Percentiles rank a stretch among this genome's conserved stretches.
Conservation (phyloP, 345 rosid genomes). For the Aquilaria yunnanensis region DNA sequence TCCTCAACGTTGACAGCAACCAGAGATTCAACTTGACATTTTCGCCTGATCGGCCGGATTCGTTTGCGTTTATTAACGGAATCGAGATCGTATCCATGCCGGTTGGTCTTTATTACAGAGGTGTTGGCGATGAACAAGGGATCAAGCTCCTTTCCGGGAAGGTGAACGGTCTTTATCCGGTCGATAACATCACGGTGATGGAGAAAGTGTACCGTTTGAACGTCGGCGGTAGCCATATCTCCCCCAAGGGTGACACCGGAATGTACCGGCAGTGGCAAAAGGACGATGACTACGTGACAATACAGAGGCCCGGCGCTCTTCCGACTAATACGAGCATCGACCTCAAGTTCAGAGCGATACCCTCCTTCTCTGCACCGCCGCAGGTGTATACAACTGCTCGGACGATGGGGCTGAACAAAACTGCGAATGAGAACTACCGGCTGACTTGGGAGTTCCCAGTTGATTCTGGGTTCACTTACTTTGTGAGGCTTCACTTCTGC, state of each 20-base stretch:
- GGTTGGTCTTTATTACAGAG: slow-evolving; percentile 16
- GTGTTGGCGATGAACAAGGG: background rate
- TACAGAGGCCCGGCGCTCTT: background rate
- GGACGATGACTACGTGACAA: background rate
- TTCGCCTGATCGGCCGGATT: background rate
- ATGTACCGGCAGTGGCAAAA: slow-evolving; percentile 28
- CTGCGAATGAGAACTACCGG: slow-evolving; percentile 6
- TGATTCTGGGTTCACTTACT: slow-evolving; percentile 31
- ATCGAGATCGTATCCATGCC: slow-evolving; percentile 34
- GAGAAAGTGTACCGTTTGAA: slow-evolving; percentile 28
- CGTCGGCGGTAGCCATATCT: background rate
- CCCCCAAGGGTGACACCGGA: background rate
- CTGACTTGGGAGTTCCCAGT: slow-evolving; percentile 47
- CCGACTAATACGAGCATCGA: fast-evolving
- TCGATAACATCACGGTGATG: slow-evolving; percentile 5
- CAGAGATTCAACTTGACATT: slow-evolving; percentile 27
- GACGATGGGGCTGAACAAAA: slow-evolving; percentile 20
- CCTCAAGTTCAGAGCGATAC: background rate
- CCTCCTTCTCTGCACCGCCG: slow-evolving; percentile 27
- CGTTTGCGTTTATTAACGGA: slow-evolving; percentile 32
- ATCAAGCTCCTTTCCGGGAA: slow-evolving; percentile 16
- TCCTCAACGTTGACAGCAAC: background rate
- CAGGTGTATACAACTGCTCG: slow-evolving; percentile 20
- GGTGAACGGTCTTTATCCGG: background rate
- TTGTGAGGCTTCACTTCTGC: slow-evolving; percentile 49